Evolutionary conservation across 108 stramenopile genomes (phyloP), one percentile per base, ranked within the genome.

Genomic region (Thalassiosira profunda): DNA sequence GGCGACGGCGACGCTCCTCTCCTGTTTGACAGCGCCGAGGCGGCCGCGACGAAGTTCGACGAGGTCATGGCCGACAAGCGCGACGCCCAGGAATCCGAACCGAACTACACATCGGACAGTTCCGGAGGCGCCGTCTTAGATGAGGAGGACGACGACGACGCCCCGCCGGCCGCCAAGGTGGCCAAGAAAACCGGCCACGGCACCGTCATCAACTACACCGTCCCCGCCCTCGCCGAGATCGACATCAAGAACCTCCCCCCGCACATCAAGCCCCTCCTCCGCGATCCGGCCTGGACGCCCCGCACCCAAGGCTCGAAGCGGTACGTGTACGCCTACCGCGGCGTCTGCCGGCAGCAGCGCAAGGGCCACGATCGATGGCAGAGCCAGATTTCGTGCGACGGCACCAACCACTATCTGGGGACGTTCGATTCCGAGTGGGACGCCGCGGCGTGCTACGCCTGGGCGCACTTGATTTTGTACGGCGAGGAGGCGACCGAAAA

Each of bases 351-450:
- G 4, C 94, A 95, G 79, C 86, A 88, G 7, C 62, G 94, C 28
- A 95, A 95, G 65, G 94, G 94, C 3, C 94, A 92, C 60, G 94
- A 95, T 67, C 82, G 94, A 53, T 95, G 94, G 94, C 94, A 95
- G 70, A 83, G 81, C 24, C 94, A 95, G 68, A 95, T 95, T 46
- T 92, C 91, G 10, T 92, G 90, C 56, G 83, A 84, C 63, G 94
- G 94, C 14, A 70, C 68, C 14, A 95, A 95, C 76, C 91, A 92
- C 54, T 95, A 95, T 59, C 80, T 95, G 8, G 94, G 94, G 48
- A 95, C 94, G 1, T 95, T 92, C 62, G 94, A 95, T 75, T 84
- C 86, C 5, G 94, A 95, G 63, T 95, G 91, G 91, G 94, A 95
- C 67, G 94, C 94, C 21, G 94, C 94, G 21, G 94, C 94, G 30